Percentiles rank a stretch among this genome's conserved stretches.
These are phyloP conservation scores for Diplodia seriata DNA, from an alignment of 2,329 filamentous ascomycete genomes.

Conservation along the genomic window DNA sequence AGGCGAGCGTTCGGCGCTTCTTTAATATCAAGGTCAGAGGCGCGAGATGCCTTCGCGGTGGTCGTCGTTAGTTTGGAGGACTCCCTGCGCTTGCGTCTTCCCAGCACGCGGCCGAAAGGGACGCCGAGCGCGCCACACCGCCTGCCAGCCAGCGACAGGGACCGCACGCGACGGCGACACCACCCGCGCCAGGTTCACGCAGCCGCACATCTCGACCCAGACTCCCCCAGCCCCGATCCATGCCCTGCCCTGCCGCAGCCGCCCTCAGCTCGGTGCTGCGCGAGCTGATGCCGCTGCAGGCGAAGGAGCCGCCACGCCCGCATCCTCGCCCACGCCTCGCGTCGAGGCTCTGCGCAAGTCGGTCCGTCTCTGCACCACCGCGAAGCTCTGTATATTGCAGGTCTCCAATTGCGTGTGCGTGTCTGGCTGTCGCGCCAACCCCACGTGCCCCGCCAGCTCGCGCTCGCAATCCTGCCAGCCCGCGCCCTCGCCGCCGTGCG, in stretches of 20 bases:
- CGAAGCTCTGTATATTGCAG: constrained; percentile 2
- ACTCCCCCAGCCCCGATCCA: constrained; percentile 4
- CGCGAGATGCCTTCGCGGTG: neutral
- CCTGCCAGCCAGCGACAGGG: constrained; percentile 24
- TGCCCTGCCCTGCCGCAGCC: constrained; percentile 1
- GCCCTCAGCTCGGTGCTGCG: constrained; percentile 3
- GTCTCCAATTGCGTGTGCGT: constrained; percentile 10
- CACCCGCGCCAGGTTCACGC: constrained; percentile 3
- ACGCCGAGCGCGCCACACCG: constrained; percentile 26
- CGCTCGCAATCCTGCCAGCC: neutral
- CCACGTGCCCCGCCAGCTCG: constrained; percentile 10
- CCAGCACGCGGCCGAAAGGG: constrained; percentile 18
- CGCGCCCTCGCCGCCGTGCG: constrained; percentile 6
- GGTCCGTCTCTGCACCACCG: constrained; percentile 16
- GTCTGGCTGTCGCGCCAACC: neutral
- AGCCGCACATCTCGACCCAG: constrained; percentile 17
- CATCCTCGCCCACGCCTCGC: constrained; percentile 22
- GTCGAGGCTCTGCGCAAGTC: constrained; percentile 31
- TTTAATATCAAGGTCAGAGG: constrained; percentile 23
- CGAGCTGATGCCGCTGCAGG: constrained; percentile 3
- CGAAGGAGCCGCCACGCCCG: constrained; percentile 25
- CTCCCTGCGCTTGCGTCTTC: constrained; percentile 14
- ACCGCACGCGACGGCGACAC: constrained; percentile 1
- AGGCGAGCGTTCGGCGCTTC: constrained; percentile 24
- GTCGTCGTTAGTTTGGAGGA: neutral